phyloP scores from a whole-genome alignment of 495 filamentous ascomycete species.

The Recurvomyces mirabilis region DNA sequence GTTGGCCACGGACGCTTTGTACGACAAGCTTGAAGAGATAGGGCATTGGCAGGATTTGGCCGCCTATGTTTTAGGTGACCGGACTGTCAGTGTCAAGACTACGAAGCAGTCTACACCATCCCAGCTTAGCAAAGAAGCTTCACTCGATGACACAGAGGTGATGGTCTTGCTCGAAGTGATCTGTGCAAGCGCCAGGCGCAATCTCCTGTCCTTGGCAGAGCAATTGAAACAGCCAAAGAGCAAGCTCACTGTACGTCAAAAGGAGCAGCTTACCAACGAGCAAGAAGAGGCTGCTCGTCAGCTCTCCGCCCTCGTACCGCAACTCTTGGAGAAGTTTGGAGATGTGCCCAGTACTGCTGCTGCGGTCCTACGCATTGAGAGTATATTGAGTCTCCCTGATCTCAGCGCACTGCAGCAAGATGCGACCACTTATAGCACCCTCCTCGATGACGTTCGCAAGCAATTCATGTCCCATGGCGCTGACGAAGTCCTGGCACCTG shows the following conservation, averaged over 20 bases:
- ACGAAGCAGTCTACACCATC: constrained; percentile 46
- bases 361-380: constrained; percentile 75
- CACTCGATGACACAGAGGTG: constrained; percentile 68
- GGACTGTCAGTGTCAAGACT: constrained; percentile 39
- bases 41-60: constrained; percentile 79
- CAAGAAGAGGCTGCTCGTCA: constrained; percentile 64
- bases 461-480: constrained; percentile 89
- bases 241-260: constrained; percentile 40
- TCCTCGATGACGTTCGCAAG: constrained; percentile 85
- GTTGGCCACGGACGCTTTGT: constrained; percentile 73
- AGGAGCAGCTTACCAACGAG: constrained; percentile 49
- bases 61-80: constrained; percentile 80
- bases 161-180: constrained; percentile 77
- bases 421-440: constrained; percentile 62
- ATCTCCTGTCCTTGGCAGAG: constrained; percentile 44
- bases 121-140: constrained; percentile 53
- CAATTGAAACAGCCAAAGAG: constrained; percentile 23
- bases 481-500: constrained; percentile 72
- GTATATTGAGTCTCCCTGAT: constrained; percentile 72
- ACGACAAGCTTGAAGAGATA: constrained; percentile 66
- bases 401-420: constrained; percentile 85
- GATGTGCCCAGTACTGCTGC: constrained; percentile 76
- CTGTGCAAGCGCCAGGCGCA: constrained; percentile 61
- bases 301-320: constrained; percentile 68
- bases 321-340: constrained; percentile 81